Evolutionary conservation across 1,284 basidiomycete genomes (phyloP), one percentile per base, ranked within the genome.

Genomic region (Trichosporon sp.): DNA sequence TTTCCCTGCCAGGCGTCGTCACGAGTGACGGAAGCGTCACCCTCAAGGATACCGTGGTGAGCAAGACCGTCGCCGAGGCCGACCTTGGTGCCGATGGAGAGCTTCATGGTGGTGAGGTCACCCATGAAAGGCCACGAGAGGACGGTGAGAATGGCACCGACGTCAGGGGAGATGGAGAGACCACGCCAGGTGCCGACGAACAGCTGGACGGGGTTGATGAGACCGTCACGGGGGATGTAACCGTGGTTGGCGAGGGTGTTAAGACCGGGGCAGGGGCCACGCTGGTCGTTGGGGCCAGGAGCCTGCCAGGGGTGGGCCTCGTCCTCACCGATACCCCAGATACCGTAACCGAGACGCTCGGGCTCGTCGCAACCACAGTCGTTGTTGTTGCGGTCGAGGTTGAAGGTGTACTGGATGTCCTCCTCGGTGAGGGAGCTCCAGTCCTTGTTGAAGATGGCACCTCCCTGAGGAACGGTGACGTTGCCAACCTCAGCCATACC

Each of bases 241-340:
- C 78, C 78, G 73, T 82, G 79, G 68, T 80, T 81, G 40, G 82
- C 82, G 12, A 79, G 67, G 0, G 79, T 79, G 76, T 83, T 83
- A 48, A 84, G 75, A 37, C 80, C 81, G 2, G 82, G 82, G 72
- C 81, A 83, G 10, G 78, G 78, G 54, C 82, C 81, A 16, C 78
- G 77, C 46, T 73, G 73, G 65, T 80, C 76, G 11, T 70, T 74
- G n/a, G 74, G 75, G 1, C 76, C 73, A 43, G 78, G 76, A 4
- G 75, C 71, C 11, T 69, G 43, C 70, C 71, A 81, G 2, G 77
- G 78, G 70, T 79, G 78, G n/a, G 35, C 67, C 21, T 61, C 75
- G 69, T 76, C 68, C 68, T 74, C 70, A 16, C 67, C 70, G 8
- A 67, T 69, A 11, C 70, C 72, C 68, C 69, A 72, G 51, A 69